Evolutionary conservation across 1,284 basidiomycete species (phyloP), one percentile per base, ranked within the genome.

Genomic region (Cutaneotrichosporon spelunceum): DNA sequence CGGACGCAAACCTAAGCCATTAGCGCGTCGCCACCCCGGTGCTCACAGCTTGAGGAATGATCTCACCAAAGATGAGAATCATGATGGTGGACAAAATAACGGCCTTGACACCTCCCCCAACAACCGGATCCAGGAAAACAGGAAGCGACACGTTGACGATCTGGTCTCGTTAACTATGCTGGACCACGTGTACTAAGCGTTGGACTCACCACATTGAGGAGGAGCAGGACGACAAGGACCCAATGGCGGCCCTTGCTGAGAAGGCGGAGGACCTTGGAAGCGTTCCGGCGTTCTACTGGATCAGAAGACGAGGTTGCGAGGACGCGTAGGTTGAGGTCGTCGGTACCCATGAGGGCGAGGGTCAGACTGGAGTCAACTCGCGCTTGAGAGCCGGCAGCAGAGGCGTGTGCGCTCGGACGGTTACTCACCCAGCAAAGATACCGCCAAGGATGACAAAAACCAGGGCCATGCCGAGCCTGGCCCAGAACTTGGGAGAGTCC

Each of bases 281-380:
- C 91, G 62, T 91, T 87, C 57, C 76, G 73, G 67, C 84, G 83
- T 75, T 93, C 89, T 48, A 74, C 81, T 1, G 79, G 70, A 70
- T 93, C 85, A 23, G 87, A 88, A 0, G 91, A 93, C 1, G 90
- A 90, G 0, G 87, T 84, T 1, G 89, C 82, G 26, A 95, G 82
- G 1, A 96, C 93, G 29, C 91, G 87, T 21, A 97, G 83, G 72
- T 96, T 93, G 48, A 97, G 84, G 69, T 93, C 89, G 71, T 98
- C 94, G 21, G 96, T 85, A 2, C 94, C 93, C 93, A 96, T 96
- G 33, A 96, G 82, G 6, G 91, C 93, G 23, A 97, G 85, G 0
- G 93, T 96, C 57, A 96, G 81, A 26, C 82, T 82, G 34, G 26
- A 11, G 26, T 50, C 24, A 27, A 24, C 45, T 48, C 23, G 23